These are phyloP conservation scores for Backusella parvicylindrica DNA, from an alignment of 192 early-diverging fungal species.

Conservation along the genomic window DNA sequence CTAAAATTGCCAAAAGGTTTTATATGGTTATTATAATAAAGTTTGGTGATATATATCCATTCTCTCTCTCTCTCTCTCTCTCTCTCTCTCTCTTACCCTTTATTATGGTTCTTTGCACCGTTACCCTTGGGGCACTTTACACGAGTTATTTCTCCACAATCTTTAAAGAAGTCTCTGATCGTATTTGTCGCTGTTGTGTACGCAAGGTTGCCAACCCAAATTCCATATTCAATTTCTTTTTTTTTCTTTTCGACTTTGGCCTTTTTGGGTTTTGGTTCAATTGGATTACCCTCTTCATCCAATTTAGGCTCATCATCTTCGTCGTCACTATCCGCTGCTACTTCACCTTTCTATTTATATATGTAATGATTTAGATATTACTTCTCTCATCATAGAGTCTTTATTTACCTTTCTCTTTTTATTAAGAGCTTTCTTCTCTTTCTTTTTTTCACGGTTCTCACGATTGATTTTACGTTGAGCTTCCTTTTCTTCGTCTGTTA, in stretches of 20 bases:
- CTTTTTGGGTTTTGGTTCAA: constrained; percentile 38
- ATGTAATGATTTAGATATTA: neutral
- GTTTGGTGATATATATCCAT: neutral
- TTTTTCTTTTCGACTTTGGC: constrained; percentile 12
- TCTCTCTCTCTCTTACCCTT: constrained; percentile 31
- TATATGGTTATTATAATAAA: no score
- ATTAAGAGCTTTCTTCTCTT: constrained; percentile 35
- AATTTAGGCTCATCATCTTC: constrained; percentile 40
- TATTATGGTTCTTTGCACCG: constrained; percentile 40
- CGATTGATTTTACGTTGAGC: constrained; percentile 28
- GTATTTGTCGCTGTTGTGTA: constrained; percentile 54
- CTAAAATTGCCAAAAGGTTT: constrained; percentile 22
- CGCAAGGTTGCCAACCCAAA: constrained; percentile 75
- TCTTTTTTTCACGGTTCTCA: constrained; percentile 40
- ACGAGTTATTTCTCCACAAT: constrained; percentile 46
- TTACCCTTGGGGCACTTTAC: constrained; percentile 44
- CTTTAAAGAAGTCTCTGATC: constrained; percentile 54
- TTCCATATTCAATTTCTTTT: constrained; percentile 39
- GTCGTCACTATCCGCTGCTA: constrained; percentile 26
- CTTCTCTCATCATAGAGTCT: neutral
- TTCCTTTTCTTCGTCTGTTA: constrained; percentile 16
- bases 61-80: constrained; percentile 32
- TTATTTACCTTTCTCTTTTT: constrained; percentile 37
- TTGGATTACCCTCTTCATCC: constrained; percentile 34
- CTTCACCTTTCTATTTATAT: constrained; percentile 31